Base-by-base conservation (phyloP, 2,329 filamentous ascomycete genomes). In the Botryotinia calthae region DNA sequence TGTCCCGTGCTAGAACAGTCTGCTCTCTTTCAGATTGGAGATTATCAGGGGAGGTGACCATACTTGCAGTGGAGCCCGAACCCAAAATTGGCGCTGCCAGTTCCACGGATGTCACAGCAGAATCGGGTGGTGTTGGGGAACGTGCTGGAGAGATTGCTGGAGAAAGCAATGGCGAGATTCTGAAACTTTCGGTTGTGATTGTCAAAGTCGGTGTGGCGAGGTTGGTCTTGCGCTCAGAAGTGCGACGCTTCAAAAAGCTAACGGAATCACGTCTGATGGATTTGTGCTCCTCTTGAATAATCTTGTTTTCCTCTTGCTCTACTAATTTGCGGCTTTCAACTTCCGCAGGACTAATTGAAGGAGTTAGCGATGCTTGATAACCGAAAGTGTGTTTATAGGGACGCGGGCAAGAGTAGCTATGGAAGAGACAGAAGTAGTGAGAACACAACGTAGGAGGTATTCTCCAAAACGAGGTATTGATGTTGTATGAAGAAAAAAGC, bases 261-360 rank as follows among this genome's bases (percentile, higher is more conserved):
- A 70, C 12, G 7, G 67, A 20, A 46, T 70, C 67, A 8, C 67
- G 54, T 63, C 67, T 70, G 28, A 61, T 63, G 5, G 28, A 40
- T 56, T 72, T 73, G 44, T 58, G 61, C 51, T 56, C 63, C 25
- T 61, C 48, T 61, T 61, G 58, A 10, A 61, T 62, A 8, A 40
- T 46, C 56, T 72, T 73, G 51, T 40, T 67, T 42, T 56, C 63
- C n/a, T 61, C 48, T 58, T 72, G 28, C n/a, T 70, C 56, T 68
- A 67, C 51, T 66, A 68, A 44, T 25, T 68, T 68, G 37, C 65
- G 46, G 28, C 28, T 56, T 25, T 44, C 58, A 31, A 28, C 54
- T 48, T 73, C 40, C 20, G 31, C 46, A 12, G 31, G 67, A 28
- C 56, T 70, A 31, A 20, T 51, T 46, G 18, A 63, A 28, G 18